A percentile compares a stretch with the other conserved stretches of the same genome.
Evolutionary conservation across 2,329 filamentous ascomycete species (phyloP).

Genomic region (Escovopsis sp.): DNA sequence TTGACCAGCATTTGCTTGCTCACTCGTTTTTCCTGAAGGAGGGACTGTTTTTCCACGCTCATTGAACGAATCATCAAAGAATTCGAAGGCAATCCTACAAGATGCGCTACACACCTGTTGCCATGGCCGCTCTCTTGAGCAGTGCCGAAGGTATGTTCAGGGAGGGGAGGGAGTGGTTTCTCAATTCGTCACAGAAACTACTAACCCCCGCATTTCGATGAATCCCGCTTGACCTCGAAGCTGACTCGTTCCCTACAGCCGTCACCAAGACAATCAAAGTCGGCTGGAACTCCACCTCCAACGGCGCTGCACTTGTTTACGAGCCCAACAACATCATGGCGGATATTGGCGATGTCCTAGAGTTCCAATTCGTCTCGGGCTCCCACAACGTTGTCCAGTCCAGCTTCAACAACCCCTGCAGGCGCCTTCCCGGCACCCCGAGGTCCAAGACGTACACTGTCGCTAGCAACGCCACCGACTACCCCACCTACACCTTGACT

Average conservation of each 20-base stretch:
- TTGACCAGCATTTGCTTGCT: too few species aligned
- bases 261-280: constrained; percentile 51
- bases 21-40: constrained; percentile 8
- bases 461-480: constrained; percentile 54
- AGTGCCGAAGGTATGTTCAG: constrained; percentile 28
- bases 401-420: constrained; percentile 55
- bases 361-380: constrained; percentile 50
- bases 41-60: constrained; percentile 2
- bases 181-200: background rate
- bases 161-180: too few species aligned
- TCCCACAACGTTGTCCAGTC: constrained; percentile 76
- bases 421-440: constrained; percentile 40
- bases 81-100: constrained; percentile 15
- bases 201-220: background rate
- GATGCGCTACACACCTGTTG: constrained; percentile 38
- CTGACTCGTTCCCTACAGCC: constrained; percentile 12
- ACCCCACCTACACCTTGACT: constrained; percentile 40
- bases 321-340: constrained; percentile 52
- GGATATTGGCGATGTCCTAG: constrained; percentile 45
- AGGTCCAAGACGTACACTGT: constrained; percentile 38
- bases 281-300: constrained; percentile 33
- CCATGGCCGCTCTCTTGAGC: constrained; percentile 32
- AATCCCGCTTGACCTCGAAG: background rate
- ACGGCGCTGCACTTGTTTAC: constrained; percentile 39
- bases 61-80: constrained; percentile 8